These are phyloP conservation scores for Wickerhamomyces ciferrii DNA, from an alignment of 805 yeast genomes.

Conservation along the genomic window DNA sequence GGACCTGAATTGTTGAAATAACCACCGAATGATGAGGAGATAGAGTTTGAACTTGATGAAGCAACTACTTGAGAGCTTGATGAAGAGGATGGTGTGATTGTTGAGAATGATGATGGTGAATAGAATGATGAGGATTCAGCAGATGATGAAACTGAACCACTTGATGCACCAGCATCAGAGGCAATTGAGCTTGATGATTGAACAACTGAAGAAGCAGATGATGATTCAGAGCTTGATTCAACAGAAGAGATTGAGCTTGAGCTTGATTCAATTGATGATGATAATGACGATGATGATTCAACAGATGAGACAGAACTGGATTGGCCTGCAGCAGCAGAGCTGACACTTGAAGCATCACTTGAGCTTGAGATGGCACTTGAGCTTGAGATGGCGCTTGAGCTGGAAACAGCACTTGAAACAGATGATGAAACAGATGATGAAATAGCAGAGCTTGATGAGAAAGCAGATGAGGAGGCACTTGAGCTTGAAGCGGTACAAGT, in stretches of 20 bases:
- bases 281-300: not conserved
- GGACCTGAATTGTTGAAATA: not conserved
- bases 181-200: not conserved
- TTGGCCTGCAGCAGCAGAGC: not conserved
- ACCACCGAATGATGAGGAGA: not conserved
- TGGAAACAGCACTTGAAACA: not conserved
- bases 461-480: not conserved
- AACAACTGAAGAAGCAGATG: not conserved
- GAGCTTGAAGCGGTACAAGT: conserved; percentile 2
- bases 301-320: not conserved
- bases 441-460: not conserved
- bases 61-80: not conserved
- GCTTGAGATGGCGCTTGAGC: not conserved
- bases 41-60: not conserved
- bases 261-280: not conserved
- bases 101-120: not conserved
- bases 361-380: not conserved
- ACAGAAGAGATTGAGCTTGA: not conserved
- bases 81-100: not conserved
- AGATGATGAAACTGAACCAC: not conserved
- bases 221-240: not conserved
- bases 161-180: not conserved
- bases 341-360: conserved; percentile 1
- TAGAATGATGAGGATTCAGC: conserved; percentile 21
- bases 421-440: not conserved